Evolutionary conservation across 257 asterid genomes (phyloP), one percentile per base, ranked within the genome.

Genomic region (Salvia miltiorrhiza): DNA sequence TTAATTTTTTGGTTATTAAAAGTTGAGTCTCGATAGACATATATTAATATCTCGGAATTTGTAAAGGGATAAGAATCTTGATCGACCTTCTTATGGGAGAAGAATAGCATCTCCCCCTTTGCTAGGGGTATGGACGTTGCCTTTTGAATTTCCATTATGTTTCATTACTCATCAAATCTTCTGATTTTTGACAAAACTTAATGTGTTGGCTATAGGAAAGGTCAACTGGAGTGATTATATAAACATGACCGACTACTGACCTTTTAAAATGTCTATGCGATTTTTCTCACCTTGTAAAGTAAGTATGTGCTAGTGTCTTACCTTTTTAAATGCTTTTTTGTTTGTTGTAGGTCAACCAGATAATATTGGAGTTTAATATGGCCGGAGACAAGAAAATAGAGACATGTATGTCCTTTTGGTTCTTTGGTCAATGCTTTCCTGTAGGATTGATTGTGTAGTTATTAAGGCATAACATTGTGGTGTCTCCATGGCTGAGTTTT

Each of bases 301-400:
- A 40, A 41, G 17, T 33, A 0, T 63, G 16, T 50, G 33, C 68
- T 55, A 8, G 28, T 43, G 63, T 63, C 71, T 60, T 56, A 60
- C 70, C 19, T 30, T 5, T 47, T 67, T 43, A 44, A 52, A 62
- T 17, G 37, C 28, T 56, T 53, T 49, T 49, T 32, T 52, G 43
- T 48, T 77, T 58, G 10, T 70, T 59, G 72, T 66, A 78, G 86
- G 82, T 66, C 17, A 24, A 82, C 70, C 65, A 28, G 48, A 75
- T 71, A n/a, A 44, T 44, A 35, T 77, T 68, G 82, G 75, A 80
- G 79, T 69, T 78, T 37, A 49, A 72, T 39, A 86, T 88, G 95
- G 72, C 88, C 1, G 88, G 80, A 54, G 84, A 80, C 81, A 88
- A 88, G 85, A 80, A 79, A 54, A 69, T 61, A 12, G 84, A 81